Evolutionary conservation across 768 basidiomycete species (phyloP).

Genomic region (Suillus placidus): DNA sequence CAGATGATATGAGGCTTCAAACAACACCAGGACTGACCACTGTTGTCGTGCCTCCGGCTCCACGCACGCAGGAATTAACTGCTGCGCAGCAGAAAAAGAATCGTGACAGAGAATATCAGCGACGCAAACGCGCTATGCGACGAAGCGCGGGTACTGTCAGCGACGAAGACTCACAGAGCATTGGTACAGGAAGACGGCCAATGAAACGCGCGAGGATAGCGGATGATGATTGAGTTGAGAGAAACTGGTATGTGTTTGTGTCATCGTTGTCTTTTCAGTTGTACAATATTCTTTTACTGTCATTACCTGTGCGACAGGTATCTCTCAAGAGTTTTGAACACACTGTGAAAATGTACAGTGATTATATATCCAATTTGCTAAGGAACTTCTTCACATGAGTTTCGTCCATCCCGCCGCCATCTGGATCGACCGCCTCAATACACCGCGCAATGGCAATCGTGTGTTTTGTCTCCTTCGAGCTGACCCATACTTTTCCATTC

Average conservation of each 20-base stretch:
- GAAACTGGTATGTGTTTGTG: not conserved
- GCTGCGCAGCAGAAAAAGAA: conserved; percentile 76
- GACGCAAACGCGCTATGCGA: conserved; percentile 69
- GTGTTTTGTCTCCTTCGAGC: conserved; percentile 68
- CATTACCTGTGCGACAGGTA: not conserved
- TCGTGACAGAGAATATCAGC: conserved; percentile 80
- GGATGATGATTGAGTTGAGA: conserved; percentile 58
- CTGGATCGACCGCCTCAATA: conserved; percentile 81
- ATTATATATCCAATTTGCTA: conserved; percentile 44
- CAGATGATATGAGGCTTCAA: conserved; percentile 67
- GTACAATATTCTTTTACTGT: conserved; percentile 7
- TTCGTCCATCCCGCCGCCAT: conserved; percentile 65
- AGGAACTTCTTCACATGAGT: conserved; percentile 55
- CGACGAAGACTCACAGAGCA: conserved; percentile 63
- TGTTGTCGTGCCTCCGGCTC: conserved; percentile 75
- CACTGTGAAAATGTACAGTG: not conserved
- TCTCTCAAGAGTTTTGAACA: not conserved
- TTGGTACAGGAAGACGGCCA: conserved; percentile 56
- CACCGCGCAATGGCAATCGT: conserved; percentile 77
- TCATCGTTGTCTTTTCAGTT: conserved; percentile 8
- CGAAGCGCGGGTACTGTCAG: conserved; percentile 69
- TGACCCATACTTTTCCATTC: conserved; percentile 93
- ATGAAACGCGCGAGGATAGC: conserved; percentile 68
- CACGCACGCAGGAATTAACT: conserved; percentile 65
- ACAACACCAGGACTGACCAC: conserved; percentile 76